Evolutionary conservation across 495 filamentous ascomycete genomes (phyloP), one percentile per base, ranked within the genome.

Genomic region (Evansstolkia leycettana): DNA sequence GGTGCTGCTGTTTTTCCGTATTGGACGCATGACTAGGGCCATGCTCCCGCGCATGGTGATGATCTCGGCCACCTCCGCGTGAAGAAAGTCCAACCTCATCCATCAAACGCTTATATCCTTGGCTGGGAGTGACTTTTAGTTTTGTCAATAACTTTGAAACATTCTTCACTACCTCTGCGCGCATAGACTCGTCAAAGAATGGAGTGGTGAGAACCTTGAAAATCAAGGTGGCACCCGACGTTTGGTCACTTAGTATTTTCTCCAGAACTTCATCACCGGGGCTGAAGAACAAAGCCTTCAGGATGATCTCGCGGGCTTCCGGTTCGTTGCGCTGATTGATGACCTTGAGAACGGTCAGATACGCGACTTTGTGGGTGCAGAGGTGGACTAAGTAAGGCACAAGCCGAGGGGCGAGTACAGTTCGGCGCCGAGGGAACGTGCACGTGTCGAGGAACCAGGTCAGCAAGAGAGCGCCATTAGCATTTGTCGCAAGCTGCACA

Each of bases 381-480:
- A 98, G 74, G 52, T 94, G 87, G 19, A 94, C 89, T n/a, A 98
- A 66, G 46, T 96, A 86, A 33, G 90, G 89, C 30, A 98, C 84
- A 18, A 98, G 78, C 48, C 86, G 73, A 20, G 90, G 90, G 18
- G 90, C 87, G 17, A 98, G 75, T 14, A 95, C 89, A 11, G 82
- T 90, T 37, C 92, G 82, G 38, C 90, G 80, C 41, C 79, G 76
- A 36, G 88, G 84, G 67, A 96, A 94, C 18, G 80, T 95, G 70
- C 90, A 98, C 2, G 92, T 98, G 54, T 98, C 90, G 33, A 98
- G 69, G 72, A 95, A 93, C 90, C 90, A 98, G 17, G 90, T 98
- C 33, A 98, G 69, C 24, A 98, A 63, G 32, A 98, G 66, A 28
- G 90, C 90, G 9, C 90, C 90, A 47, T 98, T 98, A 19, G 87